Base-by-base conservation (phyloP, 768 basidiomycete species). In the Auricularia cornea region DNA sequence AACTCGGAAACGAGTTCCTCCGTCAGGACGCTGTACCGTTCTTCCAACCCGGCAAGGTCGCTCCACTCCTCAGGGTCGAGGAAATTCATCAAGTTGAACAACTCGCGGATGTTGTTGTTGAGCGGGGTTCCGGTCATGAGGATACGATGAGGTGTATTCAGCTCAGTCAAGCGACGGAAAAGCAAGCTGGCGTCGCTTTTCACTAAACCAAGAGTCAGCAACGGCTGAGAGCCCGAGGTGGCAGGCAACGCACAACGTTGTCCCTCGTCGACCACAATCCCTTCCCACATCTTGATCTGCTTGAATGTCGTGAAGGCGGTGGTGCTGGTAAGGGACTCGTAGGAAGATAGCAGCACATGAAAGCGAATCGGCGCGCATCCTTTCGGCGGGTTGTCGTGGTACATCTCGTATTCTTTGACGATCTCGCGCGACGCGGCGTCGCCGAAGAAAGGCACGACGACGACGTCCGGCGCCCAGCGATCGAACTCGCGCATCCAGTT, bases 21-120 rank as follows among this genome's bases (percentile, higher is more conserved):
- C 4, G 82, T 87, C 28, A 98, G 82, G 14, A 84, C 86, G 66
- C 84, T 85, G 67, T 93, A 88, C 64, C 91, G 81, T 68, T 82
- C 83, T 64, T 89, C 87, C 12, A 98, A 78, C 5, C 73, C 80
- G 69, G 88, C 84, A 26, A 98, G 77, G 71, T 98, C 85, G 4
- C 75, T 72, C 92, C 92, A 92, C 65, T 89, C 79, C 14, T 74
- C 67, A 4, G 89, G 84, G 71, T 94, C 92, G 20, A 98, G 82
- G 78, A 98, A 98, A 72, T 94, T 92, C 87, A 99, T 94, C 51
- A 99, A 80, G 72, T 95, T 98, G 80, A 98, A 96, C 29, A 99
- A 75, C 75, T 99, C 97, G 57, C 92, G 83, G 28, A 99, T 89
- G 71, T 98, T 98, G 78, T 98, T 98, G 74, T 98, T 98, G 63